These are phyloP conservation scores for Bathelium albidoporum DNA, from an alignment of 495 filamentous ascomycete genomes.

Conservation along the genomic window DNA sequence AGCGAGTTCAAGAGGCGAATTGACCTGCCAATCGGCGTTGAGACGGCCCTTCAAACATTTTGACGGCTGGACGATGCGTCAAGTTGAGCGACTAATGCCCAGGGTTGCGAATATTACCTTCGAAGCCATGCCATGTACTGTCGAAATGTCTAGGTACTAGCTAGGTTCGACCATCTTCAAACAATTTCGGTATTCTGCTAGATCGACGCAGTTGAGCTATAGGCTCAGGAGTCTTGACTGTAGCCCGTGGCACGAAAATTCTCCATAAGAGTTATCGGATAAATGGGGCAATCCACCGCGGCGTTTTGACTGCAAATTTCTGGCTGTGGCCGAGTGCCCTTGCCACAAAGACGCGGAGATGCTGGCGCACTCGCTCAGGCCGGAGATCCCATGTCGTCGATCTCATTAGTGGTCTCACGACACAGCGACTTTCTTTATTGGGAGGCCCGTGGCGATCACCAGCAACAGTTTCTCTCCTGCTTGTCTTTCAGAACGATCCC, in stretches of 20 bases:
- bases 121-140: too few relatives aligned
- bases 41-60: neutral
- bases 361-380: neutral
- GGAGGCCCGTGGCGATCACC: neutral
- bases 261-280: neutral
- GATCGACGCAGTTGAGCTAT: too few relatives aligned
- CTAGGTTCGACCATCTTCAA: too few relatives aligned
- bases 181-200: too few relatives aligned
- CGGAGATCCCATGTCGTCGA: neutral
- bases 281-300: neutral
- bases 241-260: too few relatives aligned
- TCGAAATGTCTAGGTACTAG: too few relatives aligned
- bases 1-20: neutral
- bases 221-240: too few relatives aligned
- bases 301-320: neutral
- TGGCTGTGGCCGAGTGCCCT: neutral
- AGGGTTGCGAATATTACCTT: neutral
- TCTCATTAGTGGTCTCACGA: neutral
- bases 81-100: neutral
- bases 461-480: neutral
- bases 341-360: neutral
- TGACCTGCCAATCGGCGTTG: neutral
- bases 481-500: neutral
- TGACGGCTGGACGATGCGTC: neutral
- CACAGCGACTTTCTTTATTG: neutral